phyloP scores from a whole-genome alignment of 257 asterid genomes.

The Marsdenia floribunda region DNA sequence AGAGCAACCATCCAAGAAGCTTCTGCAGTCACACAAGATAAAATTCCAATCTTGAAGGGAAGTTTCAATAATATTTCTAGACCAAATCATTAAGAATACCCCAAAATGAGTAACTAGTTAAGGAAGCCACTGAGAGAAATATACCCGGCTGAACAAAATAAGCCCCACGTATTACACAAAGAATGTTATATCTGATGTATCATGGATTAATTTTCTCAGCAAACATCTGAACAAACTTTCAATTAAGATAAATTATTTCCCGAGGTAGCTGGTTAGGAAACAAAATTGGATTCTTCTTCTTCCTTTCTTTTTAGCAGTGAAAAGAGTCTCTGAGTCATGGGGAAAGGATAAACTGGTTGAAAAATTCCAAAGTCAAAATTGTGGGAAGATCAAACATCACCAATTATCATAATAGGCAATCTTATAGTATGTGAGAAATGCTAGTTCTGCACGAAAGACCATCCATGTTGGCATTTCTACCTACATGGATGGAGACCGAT shows the following conservation, averaged over 20 bases:
- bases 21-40: conserved; percentile 40
- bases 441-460: neutral
- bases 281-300: neutral
- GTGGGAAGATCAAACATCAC: neutral
- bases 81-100: conserved; percentile 9
- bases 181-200: neutral
- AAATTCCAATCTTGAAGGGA: conserved; percentile 23
- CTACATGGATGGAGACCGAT: neutral
- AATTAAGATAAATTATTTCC: neutral
- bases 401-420: neutral
- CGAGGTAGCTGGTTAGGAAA: neutral
- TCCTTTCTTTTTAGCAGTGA: neutral
- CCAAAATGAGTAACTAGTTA: conserved; percentile 10
- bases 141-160: no score
- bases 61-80: conserved; percentile 8
- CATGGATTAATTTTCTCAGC: neutral
- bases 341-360: neutral
- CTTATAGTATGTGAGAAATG: neutral
- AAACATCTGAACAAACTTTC: neutral
- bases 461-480: neutral
- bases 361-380: neutral
- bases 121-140: conserved; percentile 1
- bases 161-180: neutral
- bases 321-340: neutral
- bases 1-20: conserved; percentile 39